These are phyloP conservation scores for Scleroderma bovista DNA, from an alignment of 768 basidiomycete genomes.

Conservation along the genomic window DNA sequence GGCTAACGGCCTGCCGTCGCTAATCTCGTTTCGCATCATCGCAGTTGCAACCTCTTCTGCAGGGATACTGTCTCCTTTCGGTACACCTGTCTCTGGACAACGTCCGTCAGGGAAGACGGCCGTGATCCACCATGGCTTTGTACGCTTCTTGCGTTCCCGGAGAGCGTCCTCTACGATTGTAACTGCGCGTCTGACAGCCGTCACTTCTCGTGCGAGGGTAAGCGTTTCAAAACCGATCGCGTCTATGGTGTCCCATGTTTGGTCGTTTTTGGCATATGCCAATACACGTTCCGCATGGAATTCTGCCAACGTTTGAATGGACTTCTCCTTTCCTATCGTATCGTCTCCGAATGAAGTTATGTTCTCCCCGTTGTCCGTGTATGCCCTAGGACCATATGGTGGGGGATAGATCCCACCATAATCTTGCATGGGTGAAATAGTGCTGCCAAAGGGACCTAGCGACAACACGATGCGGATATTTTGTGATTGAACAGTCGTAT, in stretches of 20 bases:
- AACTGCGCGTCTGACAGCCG: slow-evolving; percentile 61
- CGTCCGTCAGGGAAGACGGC: slow-evolving; percentile 52
- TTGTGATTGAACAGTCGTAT: slow-evolving; percentile 6
- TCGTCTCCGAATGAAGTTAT: slow-evolving; percentile 38
- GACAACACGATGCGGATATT: slow-evolving; percentile 56
- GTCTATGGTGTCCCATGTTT: slow-evolving; percentile 53
- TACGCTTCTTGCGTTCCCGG: slow-evolving; percentile 11
- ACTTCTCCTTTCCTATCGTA: slow-evolving; percentile 28
- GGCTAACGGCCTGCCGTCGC: slow-evolving; percentile 13
- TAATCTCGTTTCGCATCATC: slow-evolving; percentile 27
- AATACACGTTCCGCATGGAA: slow-evolving; percentile 63
- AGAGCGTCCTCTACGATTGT: slow-evolving; percentile 26
- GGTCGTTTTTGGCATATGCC: slow-evolving; percentile 43
- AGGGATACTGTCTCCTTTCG: slow-evolving; percentile 19
- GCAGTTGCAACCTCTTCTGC: slow-evolving; percentile 40
- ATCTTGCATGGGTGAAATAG: slow-evolving; percentile 60
- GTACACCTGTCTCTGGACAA: slow-evolving; percentile 36
- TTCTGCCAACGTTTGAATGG: slow-evolving; percentile 46
- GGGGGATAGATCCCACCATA: slow-evolving; percentile 73
- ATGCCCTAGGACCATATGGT: slow-evolving; percentile 59
- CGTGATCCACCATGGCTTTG: slow-evolving; percentile 74
- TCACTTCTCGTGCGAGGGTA: slow-evolving; percentile 59
- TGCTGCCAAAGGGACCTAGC: slow-evolving; percentile 71
- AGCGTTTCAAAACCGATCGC: slow-evolving; percentile 76
- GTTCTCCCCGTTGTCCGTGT: slow-evolving; percentile 30